These are phyloP conservation scores for Coix lacrymajobi DNA, from an alignment of 176 grass and related monocot genomes.

Conservation along the genomic window DNA sequence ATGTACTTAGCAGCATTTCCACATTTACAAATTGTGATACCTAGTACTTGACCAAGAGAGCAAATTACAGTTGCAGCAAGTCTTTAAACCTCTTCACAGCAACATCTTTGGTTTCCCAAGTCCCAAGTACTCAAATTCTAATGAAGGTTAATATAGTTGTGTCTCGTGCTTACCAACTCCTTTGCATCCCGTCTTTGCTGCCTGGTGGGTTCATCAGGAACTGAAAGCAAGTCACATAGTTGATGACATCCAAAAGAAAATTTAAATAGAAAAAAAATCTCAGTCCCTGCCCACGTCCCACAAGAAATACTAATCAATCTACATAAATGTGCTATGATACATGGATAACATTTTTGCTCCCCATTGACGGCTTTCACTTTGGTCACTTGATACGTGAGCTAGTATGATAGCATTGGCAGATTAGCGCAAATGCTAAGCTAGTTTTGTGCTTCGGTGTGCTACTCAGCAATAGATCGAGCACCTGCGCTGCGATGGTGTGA, in stretches of 20 bases:
- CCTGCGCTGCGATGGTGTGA: slow-evolving; percentile 78
- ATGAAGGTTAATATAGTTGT: not conserved
- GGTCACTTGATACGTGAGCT: not conserved
- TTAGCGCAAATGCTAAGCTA: not conserved
- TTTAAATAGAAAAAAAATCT: not conserved
- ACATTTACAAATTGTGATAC: not conserved
- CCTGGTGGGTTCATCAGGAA: slow-evolving; percentile 79
- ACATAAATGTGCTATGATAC: not conserved
- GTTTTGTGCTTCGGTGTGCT: not conserved
- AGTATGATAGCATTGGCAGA: not conserved
- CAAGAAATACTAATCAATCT: not conserved
- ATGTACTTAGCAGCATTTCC: not conserved
- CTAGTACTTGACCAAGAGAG: not conserved
- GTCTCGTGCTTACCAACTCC: slow-evolving; percentile 61
- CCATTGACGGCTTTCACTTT: not conserved
- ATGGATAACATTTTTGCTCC: not conserved
- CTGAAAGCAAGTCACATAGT: slow-evolving; percentile 35
- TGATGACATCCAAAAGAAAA: not conserved
- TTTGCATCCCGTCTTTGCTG: slow-evolving; percentile 89
- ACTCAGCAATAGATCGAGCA: slow-evolving; percentile 47
- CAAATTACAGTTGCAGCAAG: not conserved
- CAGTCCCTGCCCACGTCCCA: not conserved
- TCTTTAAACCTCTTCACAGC: not conserved
- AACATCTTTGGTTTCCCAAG: not conserved
- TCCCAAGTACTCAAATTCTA: not conserved